These are phyloP conservation scores for Sesbania bispinosa DNA, from an alignment of 306 rosid species.

Conservation along the genomic window DNA sequence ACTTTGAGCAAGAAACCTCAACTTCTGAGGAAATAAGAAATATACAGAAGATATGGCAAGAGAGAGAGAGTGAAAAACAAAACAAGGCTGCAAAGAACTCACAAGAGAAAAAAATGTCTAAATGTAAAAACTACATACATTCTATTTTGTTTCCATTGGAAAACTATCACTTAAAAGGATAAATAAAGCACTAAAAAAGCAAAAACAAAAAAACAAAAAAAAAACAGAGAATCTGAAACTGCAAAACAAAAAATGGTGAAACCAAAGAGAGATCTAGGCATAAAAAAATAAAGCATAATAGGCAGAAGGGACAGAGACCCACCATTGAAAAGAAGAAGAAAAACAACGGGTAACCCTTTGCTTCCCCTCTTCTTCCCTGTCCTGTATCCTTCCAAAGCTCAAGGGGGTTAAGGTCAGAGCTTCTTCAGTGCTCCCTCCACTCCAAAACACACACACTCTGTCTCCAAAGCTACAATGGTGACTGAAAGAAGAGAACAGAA, in stretches of 20 bases:
- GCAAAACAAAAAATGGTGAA: background rate
- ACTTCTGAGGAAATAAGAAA: background rate
- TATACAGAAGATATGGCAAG: background rate
- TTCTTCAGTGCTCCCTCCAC: background rate
- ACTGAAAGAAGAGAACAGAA: conserved; percentile 7
- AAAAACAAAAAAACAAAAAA: background rate
- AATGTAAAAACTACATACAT: conserved; percentile 8
- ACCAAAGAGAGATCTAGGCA: conserved; percentile 35
- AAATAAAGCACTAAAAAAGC: too few species aligned
- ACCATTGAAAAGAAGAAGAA: conserved; percentile 36
- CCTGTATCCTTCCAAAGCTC: background rate
- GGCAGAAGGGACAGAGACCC: conserved; percentile 24
- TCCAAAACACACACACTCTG: background rate
- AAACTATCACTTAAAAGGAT: background rate
- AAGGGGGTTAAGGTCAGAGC: background rate
- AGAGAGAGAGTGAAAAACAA: background rate
- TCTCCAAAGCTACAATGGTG: background rate
- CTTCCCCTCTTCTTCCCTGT: background rate
- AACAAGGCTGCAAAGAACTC: background rate
- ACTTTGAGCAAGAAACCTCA: conserved; percentile 11
- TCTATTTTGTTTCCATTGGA: background rate
- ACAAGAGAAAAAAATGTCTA: conserved; percentile 4
- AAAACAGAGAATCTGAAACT: conserved; percentile 9
- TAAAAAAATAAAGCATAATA: background rate
- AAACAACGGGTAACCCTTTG: conserved; percentile 1